Evolutionary conservation across 306 rosid genomes (phyloP).

Genomic region (Cucumis sativus): Cucumber_9930_V3 NC_026660.2:30199001-30199500

Average conservation of each 20-base stretch:
- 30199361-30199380: neutral
- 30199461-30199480: neutral
- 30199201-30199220: neutral
- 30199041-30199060: neutral
- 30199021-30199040: neutral
- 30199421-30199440: neutral
- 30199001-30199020: neutral
- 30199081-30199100: neutral
- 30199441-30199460: neutral
- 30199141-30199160: neutral
- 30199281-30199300: neutral
- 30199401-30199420: neutral
- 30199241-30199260: neutral
- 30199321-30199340: neutral
- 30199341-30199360: neutral
- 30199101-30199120: neutral
- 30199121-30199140: neutral
- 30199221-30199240: neutral
- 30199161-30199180: neutral
- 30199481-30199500: neutral
- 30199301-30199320: neutral
- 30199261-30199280: neutral
- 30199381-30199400: neutral
- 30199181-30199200: neutral
- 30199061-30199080: neutral